phyloP scores from a whole-genome alignment of 2,329 filamentous ascomycete species.

The Amauroascus verrucosus region DNA sequence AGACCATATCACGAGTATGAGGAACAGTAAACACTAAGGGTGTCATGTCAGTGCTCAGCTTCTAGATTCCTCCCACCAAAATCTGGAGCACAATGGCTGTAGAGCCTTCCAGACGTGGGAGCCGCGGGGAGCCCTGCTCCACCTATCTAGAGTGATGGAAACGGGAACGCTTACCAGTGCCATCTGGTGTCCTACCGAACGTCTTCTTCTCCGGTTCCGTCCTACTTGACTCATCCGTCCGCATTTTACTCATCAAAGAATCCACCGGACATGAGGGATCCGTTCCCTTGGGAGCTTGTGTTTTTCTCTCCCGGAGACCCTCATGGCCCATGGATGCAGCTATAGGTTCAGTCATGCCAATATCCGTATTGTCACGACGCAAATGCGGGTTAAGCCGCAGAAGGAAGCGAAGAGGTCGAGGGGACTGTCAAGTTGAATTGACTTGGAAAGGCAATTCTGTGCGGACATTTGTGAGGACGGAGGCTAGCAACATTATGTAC shows the following conservation, averaged over 20 bases:
- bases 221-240: slow-evolving; percentile 20
- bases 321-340: slow-evolving; percentile 27
- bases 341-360: slow-evolving; percentile 30
- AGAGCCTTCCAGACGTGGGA: too few relatives aligned
- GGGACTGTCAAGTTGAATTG: slow-evolving; percentile 17
- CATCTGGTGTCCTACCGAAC: slow-evolving; percentile 81
- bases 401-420: background rate
- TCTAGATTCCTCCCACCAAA: background rate
- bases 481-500: background rate
- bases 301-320: slow-evolving; percentile 42
- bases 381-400: slow-evolving; percentile 7
- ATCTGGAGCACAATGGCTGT: background rate
- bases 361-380: background rate
- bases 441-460: slow-evolving; percentile 4
- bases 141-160: background rate
- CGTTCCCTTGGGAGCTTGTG: slow-evolving; percentile 26
- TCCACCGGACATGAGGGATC: slow-evolving; percentile 35
- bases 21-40: slow-evolving; percentile 84
- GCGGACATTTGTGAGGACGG: background rate
- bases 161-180: slow-evolving; percentile 58
- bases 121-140: background rate
- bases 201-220: slow-evolving; percentile 53
- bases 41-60: background rate
- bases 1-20: slow-evolving; percentile 97
- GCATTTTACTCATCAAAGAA: slow-evolving; percentile 26